Percentiles rank a stretch among this genome's conserved stretches.
Conservation (phyloP, 225 moss, liverwort and hornwort genomes). For the Physcomitrium patens region DNA sequence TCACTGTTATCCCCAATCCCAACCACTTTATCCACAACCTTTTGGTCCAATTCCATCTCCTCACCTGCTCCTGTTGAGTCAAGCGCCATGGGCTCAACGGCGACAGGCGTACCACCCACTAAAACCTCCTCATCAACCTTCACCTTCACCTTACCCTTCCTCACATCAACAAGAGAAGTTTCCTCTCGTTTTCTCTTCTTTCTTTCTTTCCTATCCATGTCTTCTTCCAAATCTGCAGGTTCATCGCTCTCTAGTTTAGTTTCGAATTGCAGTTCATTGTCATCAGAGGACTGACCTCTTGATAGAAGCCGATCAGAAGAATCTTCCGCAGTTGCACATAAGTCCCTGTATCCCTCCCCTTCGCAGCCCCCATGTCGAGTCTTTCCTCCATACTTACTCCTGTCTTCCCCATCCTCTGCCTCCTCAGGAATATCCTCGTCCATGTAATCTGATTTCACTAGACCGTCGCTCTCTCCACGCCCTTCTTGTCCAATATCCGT, state of each 20-base stretch:
- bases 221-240: conserved; percentile 43
- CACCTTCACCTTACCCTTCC: conserved; percentile 42
- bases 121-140: conserved; percentile 54
- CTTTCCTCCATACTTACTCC: conserved; percentile 45
- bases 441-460: conserved; percentile 44
- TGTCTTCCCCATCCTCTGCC: conserved; percentile 46
- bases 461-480: conserved; percentile 62
- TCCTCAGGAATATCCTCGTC: conserved; percentile 59
- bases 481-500: conserved; percentile 55
- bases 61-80: conserved; percentile 48
- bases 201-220: conserved; percentile 56
- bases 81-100: conserved; percentile 46
- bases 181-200: conserved; percentile 85
- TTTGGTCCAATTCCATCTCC: conserved; percentile 68
- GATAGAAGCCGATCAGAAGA: conserved; percentile 27
- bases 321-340: conserved; percentile 36
- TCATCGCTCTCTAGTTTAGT: conserved; percentile 30
- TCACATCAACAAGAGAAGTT: conserved; percentile 39
- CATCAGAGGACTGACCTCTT: conserved; percentile 35
- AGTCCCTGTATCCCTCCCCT: conserved; percentile 48
- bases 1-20: conserved; percentile 24
- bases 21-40: conserved; percentile 39
- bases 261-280: conserved; percentile 34
- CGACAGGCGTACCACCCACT: conserved; percentile 30
- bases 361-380: conserved; percentile 31